Evolutionary conservation across 352 stramenopile genomes (phyloP).

Genomic region (Blastocystis sp.): DNA sequence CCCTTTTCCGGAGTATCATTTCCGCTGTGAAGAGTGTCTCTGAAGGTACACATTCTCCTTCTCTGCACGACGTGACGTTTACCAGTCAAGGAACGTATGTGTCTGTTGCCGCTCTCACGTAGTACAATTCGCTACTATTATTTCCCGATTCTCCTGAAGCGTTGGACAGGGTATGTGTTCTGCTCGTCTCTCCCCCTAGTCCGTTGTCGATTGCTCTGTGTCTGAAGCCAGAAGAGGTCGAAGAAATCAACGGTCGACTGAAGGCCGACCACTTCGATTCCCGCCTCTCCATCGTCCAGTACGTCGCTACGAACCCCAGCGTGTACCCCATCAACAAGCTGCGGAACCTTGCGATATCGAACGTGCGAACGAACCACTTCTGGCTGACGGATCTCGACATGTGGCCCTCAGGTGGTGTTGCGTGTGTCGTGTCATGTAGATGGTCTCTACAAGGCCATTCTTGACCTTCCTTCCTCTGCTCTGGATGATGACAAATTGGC

Average conservation of each 20-base stretch:
- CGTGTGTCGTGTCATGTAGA: not conserved
- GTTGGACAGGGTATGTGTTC: slow-evolving; percentile 7
- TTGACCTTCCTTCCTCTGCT: not conserved
- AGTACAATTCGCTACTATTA: slow-evolving; percentile 26
- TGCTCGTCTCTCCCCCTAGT: not conserved
- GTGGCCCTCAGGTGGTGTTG: slow-evolving; percentile 15
- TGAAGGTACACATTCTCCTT: not conserved
- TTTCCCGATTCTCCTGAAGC: not conserved
- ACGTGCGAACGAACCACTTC: slow-evolving; percentile 46
- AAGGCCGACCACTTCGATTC: not conserved
- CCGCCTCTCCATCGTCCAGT: not conserved
- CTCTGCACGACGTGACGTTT: slow-evolving; percentile 7
- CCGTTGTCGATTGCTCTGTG: slow-evolving; percentile 8
- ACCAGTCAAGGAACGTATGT: slow-evolving; percentile 43
- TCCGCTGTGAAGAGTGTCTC: not conserved
- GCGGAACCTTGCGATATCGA: slow-evolving; percentile 32
- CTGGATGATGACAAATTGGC: slow-evolving; percentile 9
- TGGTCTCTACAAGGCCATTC: slow-evolving; percentile 33
- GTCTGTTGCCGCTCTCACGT: not conserved
- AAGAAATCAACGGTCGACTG: not conserved
- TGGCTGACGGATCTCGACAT: slow-evolving; percentile 56
- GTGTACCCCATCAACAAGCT: slow-evolving; percentile 53
- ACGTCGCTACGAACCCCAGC: not conserved
- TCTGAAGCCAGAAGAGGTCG: not conserved
- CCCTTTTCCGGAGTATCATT: not conserved